Conservation (phyloP, 2,329 filamentous ascomycete genomes). For the Trichoderma sp. region DNA sequence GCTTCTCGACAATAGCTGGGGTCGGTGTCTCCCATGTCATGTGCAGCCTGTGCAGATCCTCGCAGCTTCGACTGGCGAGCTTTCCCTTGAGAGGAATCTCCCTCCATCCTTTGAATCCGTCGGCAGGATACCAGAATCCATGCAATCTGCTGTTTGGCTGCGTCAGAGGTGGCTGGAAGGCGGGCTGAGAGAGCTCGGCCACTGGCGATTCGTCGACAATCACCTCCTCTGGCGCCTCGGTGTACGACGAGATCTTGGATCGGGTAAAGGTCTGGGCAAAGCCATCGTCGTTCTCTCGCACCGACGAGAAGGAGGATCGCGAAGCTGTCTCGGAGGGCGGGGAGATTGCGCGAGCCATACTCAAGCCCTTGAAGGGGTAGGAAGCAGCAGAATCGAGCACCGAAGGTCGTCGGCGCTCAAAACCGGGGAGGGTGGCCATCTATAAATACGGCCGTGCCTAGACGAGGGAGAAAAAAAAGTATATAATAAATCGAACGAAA, state of each 20-base stretch:
- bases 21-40: constrained; percentile 55
- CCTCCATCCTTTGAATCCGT: constrained; percentile 64
- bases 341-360: constrained; percentile 42
- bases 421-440: constrained; percentile 24
- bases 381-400: constrained; percentile 24
- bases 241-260: constrained; percentile 63
- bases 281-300: constrained; percentile 60
- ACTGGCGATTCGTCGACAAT: constrained; percentile 54
- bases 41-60: constrained; percentile 58
- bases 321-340: constrained; percentile 43
- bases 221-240: constrained; percentile 51
- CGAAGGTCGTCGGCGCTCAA: constrained; percentile 34
- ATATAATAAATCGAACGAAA: neutral
- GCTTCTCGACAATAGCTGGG: constrained; percentile 36
- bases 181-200: constrained; percentile 46
- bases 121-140: constrained; percentile 59
- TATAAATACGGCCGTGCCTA: constrained; percentile 13
- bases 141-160: constrained; percentile 59
- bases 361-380: constrained; percentile 37
- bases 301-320: constrained; percentile 63
- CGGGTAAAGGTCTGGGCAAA: constrained; percentile 64
- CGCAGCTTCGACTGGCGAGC: constrained; percentile 61
- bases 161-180: constrained; percentile 55
- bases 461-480: neutral
- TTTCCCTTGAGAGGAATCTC: constrained; percentile 61